Evolutionary conservation across 208 protist genomes (phyloP).

Genomic region (Porcisia deanei): DNA sequence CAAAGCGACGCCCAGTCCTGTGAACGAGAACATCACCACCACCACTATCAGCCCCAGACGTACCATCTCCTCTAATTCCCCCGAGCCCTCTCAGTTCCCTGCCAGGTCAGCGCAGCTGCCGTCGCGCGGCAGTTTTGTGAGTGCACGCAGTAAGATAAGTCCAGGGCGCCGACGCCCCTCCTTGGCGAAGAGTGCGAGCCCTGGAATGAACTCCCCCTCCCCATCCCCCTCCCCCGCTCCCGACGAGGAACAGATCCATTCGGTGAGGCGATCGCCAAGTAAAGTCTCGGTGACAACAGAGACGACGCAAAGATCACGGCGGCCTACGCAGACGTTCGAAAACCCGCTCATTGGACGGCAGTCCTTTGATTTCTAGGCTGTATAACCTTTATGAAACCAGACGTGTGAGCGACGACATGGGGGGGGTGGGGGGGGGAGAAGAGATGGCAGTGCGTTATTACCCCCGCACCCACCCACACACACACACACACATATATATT

Average conservation of each 20-base stretch:
- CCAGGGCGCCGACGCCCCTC: slow-evolving; percentile 9
- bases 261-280: not conserved
- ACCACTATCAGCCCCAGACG: not conserved
- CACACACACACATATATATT: not conserved
- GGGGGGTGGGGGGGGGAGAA: no score
- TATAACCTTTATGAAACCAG: not conserved
- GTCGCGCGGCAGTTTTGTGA: not conserved
- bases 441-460: no score
- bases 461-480: not conserved
- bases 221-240: not conserved
- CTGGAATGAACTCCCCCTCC: not conserved
- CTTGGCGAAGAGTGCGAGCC: not conserved
- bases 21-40: not conserved
- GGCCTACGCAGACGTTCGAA: slow-evolving; percentile 5
- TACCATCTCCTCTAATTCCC: not conserved
- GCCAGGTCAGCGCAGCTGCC: no score
- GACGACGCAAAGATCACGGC: not conserved
- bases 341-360: slow-evolving; percentile 33
- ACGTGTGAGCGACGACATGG: not conserved
- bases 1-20: slow-evolving; percentile 3
- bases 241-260: not conserved
- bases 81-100: no score
- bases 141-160: not conserved
- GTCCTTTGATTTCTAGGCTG: slow-evolving; percentile 5
- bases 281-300: not conserved